Conservation (phyloP, 164 flowering plant species). For the Liquidambar formosana region DNA sequence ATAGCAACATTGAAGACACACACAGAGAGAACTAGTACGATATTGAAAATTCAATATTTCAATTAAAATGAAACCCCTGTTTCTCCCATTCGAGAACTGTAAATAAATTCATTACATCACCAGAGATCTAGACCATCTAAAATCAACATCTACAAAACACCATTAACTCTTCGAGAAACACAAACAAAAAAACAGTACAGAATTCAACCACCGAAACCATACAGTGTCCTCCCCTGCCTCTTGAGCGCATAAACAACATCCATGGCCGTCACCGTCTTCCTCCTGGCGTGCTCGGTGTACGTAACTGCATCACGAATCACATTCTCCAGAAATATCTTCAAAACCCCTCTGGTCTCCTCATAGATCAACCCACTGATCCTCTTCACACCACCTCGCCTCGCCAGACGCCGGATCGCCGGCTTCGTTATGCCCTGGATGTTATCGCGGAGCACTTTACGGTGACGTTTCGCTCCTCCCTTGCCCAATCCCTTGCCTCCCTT, state of each 20-base stretch:
- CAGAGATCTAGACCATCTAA: no score
- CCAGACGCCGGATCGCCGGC: constrained; percentile 27
- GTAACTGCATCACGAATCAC: constrained; percentile 28
- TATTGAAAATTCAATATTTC: no score
- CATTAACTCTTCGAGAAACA: no score
- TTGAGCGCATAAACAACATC: constrained; percentile 27
- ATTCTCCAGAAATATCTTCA: constrained; percentile 27
- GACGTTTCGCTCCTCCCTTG: constrained; percentile 29
- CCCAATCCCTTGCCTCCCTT: constrained; percentile 29
- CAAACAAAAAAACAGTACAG: neutral
- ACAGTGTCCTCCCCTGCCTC: constrained; percentile 28
- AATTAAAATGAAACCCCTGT: no score
- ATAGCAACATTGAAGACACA: no score
- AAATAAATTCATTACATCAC: no score
- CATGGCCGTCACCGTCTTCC: constrained; percentile 31
- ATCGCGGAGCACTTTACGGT: constrained; percentile 26
- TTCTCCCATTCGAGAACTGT: no score
- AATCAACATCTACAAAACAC: no score
- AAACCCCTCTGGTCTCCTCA: constrained; percentile 23
- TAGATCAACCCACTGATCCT: constrained; percentile 27
- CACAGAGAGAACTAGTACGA: no score
- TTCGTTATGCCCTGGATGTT: constrained; percentile 30
- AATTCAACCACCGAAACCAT: constrained; percentile 23
- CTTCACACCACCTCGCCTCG: constrained; percentile 27
- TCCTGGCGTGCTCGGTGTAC: constrained; percentile 27